Conservation (phyloP, 2,329 filamentous ascomycete species). For the Leptodontidium sp. region DNA sequence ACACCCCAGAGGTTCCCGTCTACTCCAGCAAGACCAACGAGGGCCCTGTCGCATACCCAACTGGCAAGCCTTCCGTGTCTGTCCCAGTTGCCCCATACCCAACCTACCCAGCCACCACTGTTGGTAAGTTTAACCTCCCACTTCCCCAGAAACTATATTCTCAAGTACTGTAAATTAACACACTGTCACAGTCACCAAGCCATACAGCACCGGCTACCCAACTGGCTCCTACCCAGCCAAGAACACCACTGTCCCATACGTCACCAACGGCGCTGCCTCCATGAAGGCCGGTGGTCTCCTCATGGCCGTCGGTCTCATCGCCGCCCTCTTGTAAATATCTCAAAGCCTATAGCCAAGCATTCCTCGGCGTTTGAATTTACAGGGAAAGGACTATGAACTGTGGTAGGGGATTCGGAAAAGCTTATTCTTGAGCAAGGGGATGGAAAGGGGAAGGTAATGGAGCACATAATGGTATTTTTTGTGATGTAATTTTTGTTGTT, state of each 20-base stretch:
- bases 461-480: conserved; percentile 5
- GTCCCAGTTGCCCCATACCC: conserved; percentile 22
- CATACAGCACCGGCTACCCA: conserved; percentile 20
- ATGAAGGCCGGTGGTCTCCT: conserved; percentile 38
- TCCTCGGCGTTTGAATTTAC: neutral
- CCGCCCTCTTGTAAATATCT: conserved; percentile 38
- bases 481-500: neutral
- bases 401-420: no score
- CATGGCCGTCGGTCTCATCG: conserved; percentile 37
- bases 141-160: neutral
- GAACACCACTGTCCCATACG: conserved; percentile 25
- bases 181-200: conserved; percentile 14
- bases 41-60: conserved; percentile 23
- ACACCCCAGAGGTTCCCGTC: conserved; percentile 28
- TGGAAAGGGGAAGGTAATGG: no score
- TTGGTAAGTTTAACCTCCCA: neutral
- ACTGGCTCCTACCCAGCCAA: conserved; percentile 18
- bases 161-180: neutral
- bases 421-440: neutral
- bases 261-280: conserved; percentile 34
- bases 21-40: conserved; percentile 9
- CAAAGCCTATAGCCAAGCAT: no score
- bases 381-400: no score
- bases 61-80: conserved; percentile 8
- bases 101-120: conserved; percentile 17